Evolutionary conservation across 805 yeast species (phyloP).

Genomic region (Ogataea salicorniae): DNA sequence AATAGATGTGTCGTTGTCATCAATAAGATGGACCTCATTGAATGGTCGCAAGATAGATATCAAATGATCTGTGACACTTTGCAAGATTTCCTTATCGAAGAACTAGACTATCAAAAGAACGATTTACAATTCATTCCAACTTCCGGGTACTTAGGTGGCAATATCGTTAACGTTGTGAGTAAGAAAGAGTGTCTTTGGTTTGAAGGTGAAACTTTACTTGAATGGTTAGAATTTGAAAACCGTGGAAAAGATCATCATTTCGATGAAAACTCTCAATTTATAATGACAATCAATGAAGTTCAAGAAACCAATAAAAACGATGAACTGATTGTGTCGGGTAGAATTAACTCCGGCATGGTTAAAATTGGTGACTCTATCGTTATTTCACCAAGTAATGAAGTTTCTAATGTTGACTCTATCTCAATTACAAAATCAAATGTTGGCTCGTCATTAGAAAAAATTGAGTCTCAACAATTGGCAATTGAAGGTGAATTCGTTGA

Average conservation of each 20-base stretch:
- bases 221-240: conserved; percentile 34
- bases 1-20: conserved; percentile 54
- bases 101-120: conserved; percentile 41
- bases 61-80: conserved; percentile 46
- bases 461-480: conserved; percentile 31
- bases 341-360: conserved; percentile 61
- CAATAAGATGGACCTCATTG: conserved; percentile 63
- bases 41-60: conserved; percentile 52
- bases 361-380: conserved; percentile 66
- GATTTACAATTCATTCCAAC: conserved; percentile 56
- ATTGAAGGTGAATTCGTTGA: conserved; percentile 52
- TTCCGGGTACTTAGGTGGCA: conserved; percentile 64
- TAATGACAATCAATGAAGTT: conserved; percentile 61
- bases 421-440: conserved; percentile 23
- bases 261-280: conserved; percentile 37
- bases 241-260: conserved; percentile 9
- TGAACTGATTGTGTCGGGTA: conserved; percentile 54
- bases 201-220: conserved; percentile 44
- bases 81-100: conserved; percentile 43
- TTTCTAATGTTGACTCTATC: conserved; percentile 37
- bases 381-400: conserved; percentile 47
- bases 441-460: conserved; percentile 17
- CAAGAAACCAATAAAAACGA: conserved; percentile 41
- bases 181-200: conserved; percentile 22
- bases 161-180: conserved; percentile 45